Base-by-base conservation (phyloP, 345 rosid species). In the Eucalyptus melliodora region DNA sequence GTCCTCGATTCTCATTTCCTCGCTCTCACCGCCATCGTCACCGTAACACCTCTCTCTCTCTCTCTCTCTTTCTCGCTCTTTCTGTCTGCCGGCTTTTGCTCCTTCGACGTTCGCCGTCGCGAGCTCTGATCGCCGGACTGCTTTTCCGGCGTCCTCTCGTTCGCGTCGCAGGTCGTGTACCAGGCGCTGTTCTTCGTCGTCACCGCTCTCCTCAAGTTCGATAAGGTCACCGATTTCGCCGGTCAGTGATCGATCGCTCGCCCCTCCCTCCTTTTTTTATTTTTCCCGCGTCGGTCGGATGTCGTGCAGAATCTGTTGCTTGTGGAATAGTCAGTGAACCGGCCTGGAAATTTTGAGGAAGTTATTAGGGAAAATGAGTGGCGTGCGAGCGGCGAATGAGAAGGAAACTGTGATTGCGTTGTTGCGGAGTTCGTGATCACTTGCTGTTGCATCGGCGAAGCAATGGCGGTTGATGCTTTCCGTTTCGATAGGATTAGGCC, bases 191-290 rank as follows among this genome's bases (percentile, higher is more conserved):
- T 97, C 93, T 97, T 96, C 87, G 86, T 95, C 72, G 91, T 97
- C 96, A 95, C 98, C 69, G 98, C 97, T 90, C 93, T 95, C 89
- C 96, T 95, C 92, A 97, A 95, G 92, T 91, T 95, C 89, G 98
- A 97, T 92, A 95, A 97, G 95, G 97, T 97, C 93, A 97, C 98
- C 37, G 99, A 96, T 94, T 96, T 97, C 92, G 99, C 98, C 6
- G 99, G 99, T 97, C 95, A 31, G 53, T 19, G 50, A 31, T 85
- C 53, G 80, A 6, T 34, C 47, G 77, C 72, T 14, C 72, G n/a
- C n/a, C 30, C 14, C 34, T 90, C 86, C 34, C 88, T 89, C 26
- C 17, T 53, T 53, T 53, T 19, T 2, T 51, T 3, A 3, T 6
- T 19, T 53, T 53, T 53, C 59, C 59, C 59, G 59, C 59, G 26